phyloP scores from a whole-genome alignment of 148 eudicot species.

The Rhododendron vialii region DNA sequence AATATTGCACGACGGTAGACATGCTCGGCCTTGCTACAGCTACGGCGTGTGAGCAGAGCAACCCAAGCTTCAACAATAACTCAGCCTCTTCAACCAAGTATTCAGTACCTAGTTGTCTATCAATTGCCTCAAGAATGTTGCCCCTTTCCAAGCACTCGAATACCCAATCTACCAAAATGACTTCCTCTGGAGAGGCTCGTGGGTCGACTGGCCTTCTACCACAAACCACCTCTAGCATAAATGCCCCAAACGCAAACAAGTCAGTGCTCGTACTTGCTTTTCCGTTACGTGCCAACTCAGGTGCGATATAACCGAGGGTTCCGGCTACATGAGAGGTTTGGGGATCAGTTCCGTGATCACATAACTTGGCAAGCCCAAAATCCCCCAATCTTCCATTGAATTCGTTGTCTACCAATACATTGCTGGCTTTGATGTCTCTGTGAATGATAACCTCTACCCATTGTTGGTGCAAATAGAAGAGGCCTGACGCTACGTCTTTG shows the following conservation, averaged over 20 bases:
- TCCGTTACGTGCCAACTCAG: not conserved
- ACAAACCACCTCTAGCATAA: constrained; percentile 6
- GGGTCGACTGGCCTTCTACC: not conserved
- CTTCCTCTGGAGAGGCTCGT: not conserved
- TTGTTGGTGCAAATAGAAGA: not conserved
- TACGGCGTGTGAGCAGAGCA: not conserved
- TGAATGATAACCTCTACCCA: not conserved
- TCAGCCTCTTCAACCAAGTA: not conserved
- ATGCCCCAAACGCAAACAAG: constrained; percentile 4
- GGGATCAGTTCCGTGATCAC: not conserved
- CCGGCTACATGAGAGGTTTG: not conserved
- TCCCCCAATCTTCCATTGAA: not conserved
- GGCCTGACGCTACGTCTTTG: constrained; percentile 3
- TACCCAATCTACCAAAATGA: not conserved
- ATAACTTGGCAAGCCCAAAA: constrained; percentile 2
- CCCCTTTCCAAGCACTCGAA: not conserved
- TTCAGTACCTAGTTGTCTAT: not conserved
- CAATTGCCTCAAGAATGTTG: not conserved
- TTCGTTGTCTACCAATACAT: not conserved
- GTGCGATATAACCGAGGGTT: not conserved
- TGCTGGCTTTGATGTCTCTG: constrained; percentile 2
- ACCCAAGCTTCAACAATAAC: constrained; percentile 3
- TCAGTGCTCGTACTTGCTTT: constrained; percentile 1
- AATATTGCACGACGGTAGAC: not conserved
- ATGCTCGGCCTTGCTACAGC: constrained; percentile 4